Conservation (phyloP, 306 rosid species). For the Fragaria nilgerrensis region DNA sequence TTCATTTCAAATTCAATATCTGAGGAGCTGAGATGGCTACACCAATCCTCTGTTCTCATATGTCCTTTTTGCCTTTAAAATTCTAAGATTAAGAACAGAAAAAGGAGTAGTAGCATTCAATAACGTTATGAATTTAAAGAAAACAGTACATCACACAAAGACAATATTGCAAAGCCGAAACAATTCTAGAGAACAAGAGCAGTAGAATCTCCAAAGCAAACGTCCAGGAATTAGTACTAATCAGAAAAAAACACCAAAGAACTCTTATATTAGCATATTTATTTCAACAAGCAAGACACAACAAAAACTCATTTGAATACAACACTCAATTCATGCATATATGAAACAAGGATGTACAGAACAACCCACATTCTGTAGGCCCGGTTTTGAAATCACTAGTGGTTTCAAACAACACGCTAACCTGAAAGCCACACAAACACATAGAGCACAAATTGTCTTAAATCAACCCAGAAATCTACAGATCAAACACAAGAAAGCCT, state of each 20-base stretch:
- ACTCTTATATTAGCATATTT: background rate
- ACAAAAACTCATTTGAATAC: background rate
- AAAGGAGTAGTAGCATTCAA: background rate
- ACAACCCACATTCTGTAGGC: background rate
- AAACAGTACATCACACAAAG: background rate
- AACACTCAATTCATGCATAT: background rate
- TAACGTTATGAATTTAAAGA: background rate
- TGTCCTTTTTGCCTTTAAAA: background rate
- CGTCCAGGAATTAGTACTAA: background rate
- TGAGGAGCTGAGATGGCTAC: background rate
- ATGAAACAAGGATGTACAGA: background rate
- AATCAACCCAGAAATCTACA: background rate
- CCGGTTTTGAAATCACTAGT: background rate
- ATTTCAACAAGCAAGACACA: background rate
- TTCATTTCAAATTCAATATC: background rate
- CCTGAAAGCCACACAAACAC: background rate
- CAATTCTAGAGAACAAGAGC: background rate
- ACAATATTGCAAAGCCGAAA: background rate
- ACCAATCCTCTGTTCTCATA: background rate
- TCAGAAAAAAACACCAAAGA: background rate
- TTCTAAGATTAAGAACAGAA: background rate
- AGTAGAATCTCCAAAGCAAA: background rate
- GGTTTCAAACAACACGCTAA: background rate
- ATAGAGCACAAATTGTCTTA: background rate
- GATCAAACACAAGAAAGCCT: slow-evolving; percentile 5